Evolutionary conservation across 1,284 basidiomycete genomes (phyloP).

Genomic region (Phlebopus sp.): DNA sequence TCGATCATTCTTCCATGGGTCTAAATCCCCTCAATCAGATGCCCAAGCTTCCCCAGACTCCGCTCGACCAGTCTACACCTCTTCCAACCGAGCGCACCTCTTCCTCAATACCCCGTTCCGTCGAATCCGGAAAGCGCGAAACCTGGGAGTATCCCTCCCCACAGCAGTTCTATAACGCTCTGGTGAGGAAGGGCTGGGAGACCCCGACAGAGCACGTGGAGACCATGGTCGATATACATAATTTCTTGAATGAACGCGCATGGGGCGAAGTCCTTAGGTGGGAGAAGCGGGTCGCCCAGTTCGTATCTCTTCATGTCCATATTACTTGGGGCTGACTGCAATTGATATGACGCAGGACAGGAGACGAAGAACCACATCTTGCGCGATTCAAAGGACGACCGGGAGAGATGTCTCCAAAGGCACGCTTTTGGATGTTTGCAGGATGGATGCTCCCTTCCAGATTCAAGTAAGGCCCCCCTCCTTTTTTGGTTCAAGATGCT

Average conservation of each 20-base stretch:
- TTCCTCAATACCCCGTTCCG: conserved; percentile 85
- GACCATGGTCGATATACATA: conserved; percentile 98
- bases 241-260: conserved; percentile 95
- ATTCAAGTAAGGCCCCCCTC: conserved; percentile 67
- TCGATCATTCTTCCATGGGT: conserved; percentile 40
- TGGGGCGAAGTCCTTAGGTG: conserved; percentile 95
- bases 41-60: conserved; percentile 74
- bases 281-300: conserved; percentile 75
- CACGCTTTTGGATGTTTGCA: conserved; percentile 80
- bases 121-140: conserved; percentile 20
- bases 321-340: not conserved
- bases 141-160: conserved; percentile 97
- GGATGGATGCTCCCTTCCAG: conserved; percentile 85
- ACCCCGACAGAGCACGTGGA: conserved; percentile 96
- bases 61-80: conserved; percentile 53
- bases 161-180: conserved; percentile 98
- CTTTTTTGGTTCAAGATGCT: not conserved
- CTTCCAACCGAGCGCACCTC: conserved; percentile 77
- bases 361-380: conserved; percentile 62
- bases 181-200: conserved; percentile 96
- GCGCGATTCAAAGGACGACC: conserved; percentile 89
- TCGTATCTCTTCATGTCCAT: conserved; percentile 20
- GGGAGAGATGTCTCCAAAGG: conserved; percentile 87
- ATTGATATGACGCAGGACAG: conserved; percentile 22
- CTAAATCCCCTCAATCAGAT: conserved; percentile 90